Conservation (phyloP, 768 basidiomycete species). For the Cystofilobasidium bisporidii region DNA sequence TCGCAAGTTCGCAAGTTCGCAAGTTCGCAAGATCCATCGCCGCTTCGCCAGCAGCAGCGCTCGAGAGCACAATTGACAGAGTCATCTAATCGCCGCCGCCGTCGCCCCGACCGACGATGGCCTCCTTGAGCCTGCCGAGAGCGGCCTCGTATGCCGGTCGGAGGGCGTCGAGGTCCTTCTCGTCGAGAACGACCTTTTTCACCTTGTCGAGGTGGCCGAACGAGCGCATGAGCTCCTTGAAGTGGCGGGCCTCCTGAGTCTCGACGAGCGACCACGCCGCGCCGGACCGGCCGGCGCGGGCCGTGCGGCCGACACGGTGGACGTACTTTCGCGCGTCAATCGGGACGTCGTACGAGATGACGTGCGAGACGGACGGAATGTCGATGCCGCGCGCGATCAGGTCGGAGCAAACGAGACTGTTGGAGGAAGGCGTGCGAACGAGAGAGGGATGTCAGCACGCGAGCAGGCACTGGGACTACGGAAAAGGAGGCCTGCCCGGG, state of each 20-base stretch:
- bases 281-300: slow-evolving; percentile 77
- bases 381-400: slow-evolving; percentile 92
- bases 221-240: slow-evolving; percentile 68
- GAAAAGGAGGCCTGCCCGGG: slow-evolving; percentile 10
- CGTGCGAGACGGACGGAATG: slow-evolving; percentile 80
- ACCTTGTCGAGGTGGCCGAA: slow-evolving; percentile 62
- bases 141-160: slow-evolving; percentile 55
- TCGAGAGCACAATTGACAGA: too few relatives aligned
- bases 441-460: not conserved
- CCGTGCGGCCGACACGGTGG: slow-evolving; percentile 91
- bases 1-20: too few relatives aligned
- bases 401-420: slow-evolving; percentile 93
- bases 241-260: slow-evolving; percentile 74
- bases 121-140: slow-evolving; percentile 6
- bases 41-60: too few relatives aligned
- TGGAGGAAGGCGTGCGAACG: slow-evolving; percentile 36
- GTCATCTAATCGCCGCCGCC: not conserved
- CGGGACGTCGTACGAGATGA: slow-evolving; percentile 89
- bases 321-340: slow-evolving; percentile 98
- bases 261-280: slow-evolving; percentile 93
- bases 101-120: not conserved
- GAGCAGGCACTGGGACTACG: not conserved
- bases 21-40: too few relatives aligned
- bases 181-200: slow-evolving; percentile 56
- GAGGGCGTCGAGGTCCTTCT: slow-evolving; percentile 53